Conservation (phyloP, 495 filamentous ascomycete species). For the Daldinia decipiens region DNA sequence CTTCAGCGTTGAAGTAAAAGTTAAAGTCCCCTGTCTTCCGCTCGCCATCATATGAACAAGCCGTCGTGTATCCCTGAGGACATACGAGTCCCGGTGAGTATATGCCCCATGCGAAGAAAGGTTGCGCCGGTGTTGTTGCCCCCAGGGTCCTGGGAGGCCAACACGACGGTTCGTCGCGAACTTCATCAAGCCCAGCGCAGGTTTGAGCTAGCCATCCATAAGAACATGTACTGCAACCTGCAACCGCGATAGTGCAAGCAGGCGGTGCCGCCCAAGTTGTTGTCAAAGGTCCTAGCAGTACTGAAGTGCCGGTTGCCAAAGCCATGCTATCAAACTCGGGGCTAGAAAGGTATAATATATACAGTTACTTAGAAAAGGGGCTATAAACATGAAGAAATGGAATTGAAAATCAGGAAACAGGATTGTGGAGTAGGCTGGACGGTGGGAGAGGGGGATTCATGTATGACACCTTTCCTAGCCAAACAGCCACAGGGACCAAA, state of each 20-base stretch:
- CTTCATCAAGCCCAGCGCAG: neutral
- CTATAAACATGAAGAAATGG: neutral
- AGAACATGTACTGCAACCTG: slow-evolving; percentile 3
- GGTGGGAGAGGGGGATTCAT: neutral
- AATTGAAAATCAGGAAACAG: neutral
- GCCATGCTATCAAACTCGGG: neutral
- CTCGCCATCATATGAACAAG: slow-evolving; percentile 22
- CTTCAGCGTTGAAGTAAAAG: slow-evolving; percentile 9
- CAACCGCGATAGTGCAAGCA: slow-evolving; percentile 10
- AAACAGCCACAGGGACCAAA: neutral
- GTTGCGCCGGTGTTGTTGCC: neutral
- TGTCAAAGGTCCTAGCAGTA: slow-evolving; percentile 12
- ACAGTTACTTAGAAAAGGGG: neutral
- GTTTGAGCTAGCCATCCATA: slow-evolving; percentile 18
- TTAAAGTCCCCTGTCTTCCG: slow-evolving; percentile 17
- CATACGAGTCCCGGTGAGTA: slow-evolving; percentile 21
- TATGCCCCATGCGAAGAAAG: slow-evolving; percentile 17
- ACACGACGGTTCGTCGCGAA: slow-evolving; percentile 5
- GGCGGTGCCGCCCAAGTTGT: slow-evolving; percentile 17
- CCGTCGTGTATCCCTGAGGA: slow-evolving; percentile 19
- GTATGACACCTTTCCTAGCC: neutral
- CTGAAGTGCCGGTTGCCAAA: neutral
- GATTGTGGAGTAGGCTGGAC: neutral
- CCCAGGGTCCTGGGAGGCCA: slow-evolving; percentile 17
- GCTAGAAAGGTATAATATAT: neutral